Base-by-base conservation (phyloP, 495 filamentous ascomycete species). In the Hyaloscypha finlandica region DNA sequence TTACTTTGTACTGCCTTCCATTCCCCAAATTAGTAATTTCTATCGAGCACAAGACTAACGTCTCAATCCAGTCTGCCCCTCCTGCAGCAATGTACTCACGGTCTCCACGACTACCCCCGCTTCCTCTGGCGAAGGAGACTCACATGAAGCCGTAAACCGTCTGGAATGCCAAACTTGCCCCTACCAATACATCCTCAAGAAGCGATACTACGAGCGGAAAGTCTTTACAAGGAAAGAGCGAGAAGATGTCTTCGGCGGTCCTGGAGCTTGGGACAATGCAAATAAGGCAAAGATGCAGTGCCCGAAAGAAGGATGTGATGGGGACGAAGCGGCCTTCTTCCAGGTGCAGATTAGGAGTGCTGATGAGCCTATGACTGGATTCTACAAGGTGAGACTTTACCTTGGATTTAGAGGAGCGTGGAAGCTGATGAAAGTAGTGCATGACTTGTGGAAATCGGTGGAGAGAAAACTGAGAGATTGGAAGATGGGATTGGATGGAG, bases 321-420 rank as follows among this genome's bases (percentile, higher is more conserved):
- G 91, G 35, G 79, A 84, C 58, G 85, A 91, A 79, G 95, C 96
- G 42, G 96, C 92, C 66, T 97, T 92, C 84, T 96, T 93, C 80
- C 91, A 94, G 85, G 88, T 97, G 72, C 95, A 99, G 85, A 98
- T 97, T 80, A 89, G 95, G 65, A 96, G 92, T 81, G 95, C 96
- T 51, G 95, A 99, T 80, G 95, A 99, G 83, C 95, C 95, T 61
- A 97, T 97, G 93, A 99, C 95, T 57, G 92, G 85, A 51, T 98
- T 99, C 78, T 94, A 89, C 76, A 93, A 91, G 90, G 92, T 94
- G 20, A 6, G 53, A 48, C 42, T 48, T 48, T 16, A 19, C 4
- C 16, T 19, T 48, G 16, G 42, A 14, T 4, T 16, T 4, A 11
- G 11, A 14, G 16, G 42, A 16, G 16, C 11, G 0, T 19, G 42